Evolutionary conservation across 345 rosid genomes (phyloP).

Genomic region (Euphorbia lathyris): DNA sequence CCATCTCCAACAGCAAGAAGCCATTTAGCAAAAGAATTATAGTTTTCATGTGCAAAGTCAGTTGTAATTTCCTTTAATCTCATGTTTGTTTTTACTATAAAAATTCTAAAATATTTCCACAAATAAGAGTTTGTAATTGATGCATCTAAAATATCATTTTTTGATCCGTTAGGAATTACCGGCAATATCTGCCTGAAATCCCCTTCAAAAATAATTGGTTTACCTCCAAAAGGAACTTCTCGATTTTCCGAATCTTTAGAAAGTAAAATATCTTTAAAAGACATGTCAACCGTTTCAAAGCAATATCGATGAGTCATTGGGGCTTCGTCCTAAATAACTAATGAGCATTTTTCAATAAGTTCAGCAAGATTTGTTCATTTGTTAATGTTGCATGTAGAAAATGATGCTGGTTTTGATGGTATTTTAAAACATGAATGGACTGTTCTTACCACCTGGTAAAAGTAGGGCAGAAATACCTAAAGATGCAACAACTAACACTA

Average conservation of each 20-base stretch:
- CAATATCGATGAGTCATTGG: constrained; percentile 2
- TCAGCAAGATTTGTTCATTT: background rate
- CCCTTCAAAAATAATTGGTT: background rate
- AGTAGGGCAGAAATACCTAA: background rate
- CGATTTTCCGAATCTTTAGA: fast-evolving
- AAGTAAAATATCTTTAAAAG: background rate
- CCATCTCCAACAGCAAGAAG: background rate
- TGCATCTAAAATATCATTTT: background rate
- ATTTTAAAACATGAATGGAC: constrained; percentile 13
- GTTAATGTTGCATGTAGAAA: constrained; percentile 7
- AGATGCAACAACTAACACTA: background rate
- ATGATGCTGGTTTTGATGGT: background rate
- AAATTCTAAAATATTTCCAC: background rate
- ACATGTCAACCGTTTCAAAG: background rate
- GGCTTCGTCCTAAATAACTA: constrained; percentile 14
- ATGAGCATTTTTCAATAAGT: background rate
- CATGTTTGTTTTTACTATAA: background rate
- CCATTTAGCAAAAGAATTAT: background rate
- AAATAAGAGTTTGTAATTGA: background rate
- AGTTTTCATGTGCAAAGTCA: background rate
- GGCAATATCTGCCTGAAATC: background rate
- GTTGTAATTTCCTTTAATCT: background rate
- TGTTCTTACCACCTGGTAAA: background rate
- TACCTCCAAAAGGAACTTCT: background rate
- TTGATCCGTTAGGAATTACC: background rate